Base-by-base conservation (phyloP, 257 asterid species). In the Petunia secreta region DNA sequence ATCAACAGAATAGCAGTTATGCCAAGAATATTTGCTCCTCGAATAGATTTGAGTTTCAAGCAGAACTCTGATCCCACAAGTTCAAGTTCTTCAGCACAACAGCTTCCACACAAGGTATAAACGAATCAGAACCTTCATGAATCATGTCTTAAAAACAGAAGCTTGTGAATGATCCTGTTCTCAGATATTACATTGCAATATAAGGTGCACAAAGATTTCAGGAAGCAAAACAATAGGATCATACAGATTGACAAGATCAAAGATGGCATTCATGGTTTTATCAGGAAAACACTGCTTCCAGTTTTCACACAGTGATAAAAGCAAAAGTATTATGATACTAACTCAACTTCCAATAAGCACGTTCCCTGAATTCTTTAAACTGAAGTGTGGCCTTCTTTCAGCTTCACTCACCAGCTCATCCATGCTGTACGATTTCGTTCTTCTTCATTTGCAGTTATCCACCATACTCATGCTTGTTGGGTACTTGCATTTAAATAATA, bases 261-360 rank as follows among this genome's bases (percentile, higher is more conserved):
- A 25, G 50, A 63, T 38, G 50, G 73, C 13, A 39, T 38, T 64
- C 48, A 38, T 10, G 39, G 39, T 13, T 64, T 16, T 38, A 38
- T 16, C 40, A 69, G 8, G 58, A 6, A 36, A 68, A 69, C 25
- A 46, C 8, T 9, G 43, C 59, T 69, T 69, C 77, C 59, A 46
- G 59, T 69, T 46, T 69, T 69, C 76, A 69, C 14, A 37, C 4
- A 16, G 40, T 16, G 76, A 69, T 57, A 44, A 69, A 69, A 69
- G 76, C 5, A 44, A 9, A 44, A 44, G 76, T 69, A 58, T 16
- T 44, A 4, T 68, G 16, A 68, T 68, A 44, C 75, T 44, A 67
- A 67, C 75, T 8, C 57, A 44, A 68, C n/a, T 16, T 9, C n/a
- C 41, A 69, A 46, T 48, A 69, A 46, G 77, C 43, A 39, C 25